A percentile compares a stretch with the other conserved stretches of the same genome.
Evolutionary conservation across 2,329 filamentous ascomycete species (phyloP).

Genomic region (Helotiales sp.): DNA sequence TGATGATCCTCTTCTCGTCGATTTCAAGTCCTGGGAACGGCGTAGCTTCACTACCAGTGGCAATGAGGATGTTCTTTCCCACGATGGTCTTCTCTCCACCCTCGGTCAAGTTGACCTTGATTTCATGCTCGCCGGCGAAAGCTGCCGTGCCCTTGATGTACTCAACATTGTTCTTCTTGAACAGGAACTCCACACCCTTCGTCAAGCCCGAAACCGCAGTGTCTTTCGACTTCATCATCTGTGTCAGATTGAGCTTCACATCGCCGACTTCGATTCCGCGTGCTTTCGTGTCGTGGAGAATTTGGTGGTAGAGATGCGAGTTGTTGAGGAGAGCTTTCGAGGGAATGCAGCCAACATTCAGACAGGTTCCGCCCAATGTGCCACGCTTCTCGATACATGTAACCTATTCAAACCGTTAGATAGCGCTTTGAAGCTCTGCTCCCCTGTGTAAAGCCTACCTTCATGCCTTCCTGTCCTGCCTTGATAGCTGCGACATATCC

Average conservation of each 20-base stretch:
- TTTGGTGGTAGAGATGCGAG: constrained; percentile 96
- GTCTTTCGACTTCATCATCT: constrained; percentile 99
- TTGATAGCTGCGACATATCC: constrained; percentile 99
- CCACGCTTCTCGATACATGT: constrained; percentile 99
- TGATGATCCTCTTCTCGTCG: constrained; percentile 97
- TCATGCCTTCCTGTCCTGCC: constrained; percentile 94
- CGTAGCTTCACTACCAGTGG: constrained; percentile 92
- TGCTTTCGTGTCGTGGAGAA: constrained; percentile 95
- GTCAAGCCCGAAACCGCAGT: constrained; percentile 86
- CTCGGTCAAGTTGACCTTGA: constrained; percentile 88
- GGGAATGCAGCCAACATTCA: constrained; percentile 99
- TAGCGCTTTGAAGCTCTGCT: neutral
- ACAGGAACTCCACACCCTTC: constrained; percentile 96
- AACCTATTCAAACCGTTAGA: constrained; percentile 61
- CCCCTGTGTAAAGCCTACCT: constrained; percentile 60
- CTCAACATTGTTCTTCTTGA: constrained; percentile 99
- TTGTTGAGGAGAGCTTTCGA: constrained; percentile 99
- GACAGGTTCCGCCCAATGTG: constrained; percentile 90
- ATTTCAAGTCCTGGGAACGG: constrained; percentile 95
- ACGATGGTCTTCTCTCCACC: constrained; percentile 86
- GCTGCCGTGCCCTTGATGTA: constrained; percentile 93
- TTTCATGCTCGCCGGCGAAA: constrained; percentile 86
- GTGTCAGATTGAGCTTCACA: constrained; percentile 91
- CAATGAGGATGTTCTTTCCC: constrained; percentile 98
- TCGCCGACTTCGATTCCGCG: constrained; percentile 97